Base-by-base conservation (phyloP, 371 early-diverging fungal species). In the Mortierella sp. region DNA sequence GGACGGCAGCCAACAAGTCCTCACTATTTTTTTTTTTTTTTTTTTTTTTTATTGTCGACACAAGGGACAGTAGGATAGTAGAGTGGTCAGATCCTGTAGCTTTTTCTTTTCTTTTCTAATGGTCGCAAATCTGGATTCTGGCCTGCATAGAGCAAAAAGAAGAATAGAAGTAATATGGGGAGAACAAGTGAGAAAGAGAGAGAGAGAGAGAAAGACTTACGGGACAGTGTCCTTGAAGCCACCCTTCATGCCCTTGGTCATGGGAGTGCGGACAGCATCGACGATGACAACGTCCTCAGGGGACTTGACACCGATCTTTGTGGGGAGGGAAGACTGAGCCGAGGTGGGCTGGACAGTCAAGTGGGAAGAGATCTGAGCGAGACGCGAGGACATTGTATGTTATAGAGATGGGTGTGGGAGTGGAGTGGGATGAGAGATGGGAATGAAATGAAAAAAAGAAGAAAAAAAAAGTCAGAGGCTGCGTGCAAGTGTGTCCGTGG, bases 221-320 rank as follows among this genome's bases (percentile, higher is more conserved):
- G 95, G 94, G 64, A 92, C 88, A 51, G 95, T 93, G 75, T 97
- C 97, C 82, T 94, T 94, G 87, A 99, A 96, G 51, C 89, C 93
- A 80, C 99, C 99, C 88, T 94, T 95, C 77, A 94, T 92, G 45
- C 95, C 95, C 70, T 94, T 93, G 69, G 94, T 93, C 68, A 98
- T 90, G 60, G 98, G 93, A 25, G 98, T 95, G 81, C 98, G 95
- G 75, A 94, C 84, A 56, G 95, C 95, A 73, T 88, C 82, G 66
- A 95, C 94, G 70, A 95, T 92, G 64, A 95, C 95, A 28, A 95
- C 89, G 72, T 95, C 96, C 56, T 95, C 94, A 61, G 93, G 93
- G 45, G 87, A 89, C 86, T 94, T 91, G 84, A 89, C 88, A 70
- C 94, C 94, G 59, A 93, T 82, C 86, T 88, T 88, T 82, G 87